Base-by-base conservation (phyloP, 257 asterid species). In the Mentha longifolia region DNA sequence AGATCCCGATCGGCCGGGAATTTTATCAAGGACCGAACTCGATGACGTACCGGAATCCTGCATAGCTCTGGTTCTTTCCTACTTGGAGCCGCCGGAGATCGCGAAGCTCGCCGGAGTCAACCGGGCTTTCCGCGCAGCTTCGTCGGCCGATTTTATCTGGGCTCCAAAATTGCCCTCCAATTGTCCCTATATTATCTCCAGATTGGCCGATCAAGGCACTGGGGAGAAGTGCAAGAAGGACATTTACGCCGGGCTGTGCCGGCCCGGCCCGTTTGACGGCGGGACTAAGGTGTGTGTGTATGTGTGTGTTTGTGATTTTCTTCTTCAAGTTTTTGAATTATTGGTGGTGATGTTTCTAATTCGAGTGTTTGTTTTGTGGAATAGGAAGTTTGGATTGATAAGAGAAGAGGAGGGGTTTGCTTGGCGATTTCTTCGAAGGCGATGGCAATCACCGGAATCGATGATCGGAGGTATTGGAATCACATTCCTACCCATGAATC, bases 401-500 rank as follows among this genome's bases (percentile, higher is more conserved):
- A 84, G 93, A 87, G 84, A 45, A 85, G 83, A 1, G 94, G 94
- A 76, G 95, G 94, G 61, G 81, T 85, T 14, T 92, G 93, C 69
- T 76, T 89, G 77, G 84, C 92, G 19, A 79, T 92, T 52, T 89
- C 96, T 28, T 88, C 92, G 7, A 86, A 85, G 83, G 92, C 86
- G 20, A 67, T 92, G 85, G 3, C 84, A 42, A 92, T 92, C 3
- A 92, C 95, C 0, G 96, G 96, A 39, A 92, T 92, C 2, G 94
- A 86, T 84, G 98, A 92, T 82, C 85, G 98, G 73, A 75, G 98
- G 58, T 89, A 92, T 71, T 92, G 98, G 98, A 92, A 81, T 81
- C 86, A 85, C 75, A 85, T 87, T 71, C 71, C 82, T 2, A 85
- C 86, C 7, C 72, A 80, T 59, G 92, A 89, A 75, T 92, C 98